phyloP scores from a whole-genome alignment of 768 basidiomycete genomes.

The Asterophora parasitica region DNA sequence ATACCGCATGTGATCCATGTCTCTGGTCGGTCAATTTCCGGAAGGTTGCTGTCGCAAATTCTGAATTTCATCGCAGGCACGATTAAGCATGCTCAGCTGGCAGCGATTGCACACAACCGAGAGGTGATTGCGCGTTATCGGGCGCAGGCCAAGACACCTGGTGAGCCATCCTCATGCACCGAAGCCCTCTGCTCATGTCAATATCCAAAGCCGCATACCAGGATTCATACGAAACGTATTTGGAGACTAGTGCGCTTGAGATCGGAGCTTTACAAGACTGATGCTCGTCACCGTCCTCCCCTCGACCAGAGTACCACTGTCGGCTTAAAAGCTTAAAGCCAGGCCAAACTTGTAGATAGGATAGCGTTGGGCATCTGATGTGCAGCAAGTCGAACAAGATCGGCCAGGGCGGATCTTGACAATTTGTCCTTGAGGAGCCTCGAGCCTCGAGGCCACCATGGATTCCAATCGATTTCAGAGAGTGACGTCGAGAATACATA shows the following conservation, averaged over 20 bases:
- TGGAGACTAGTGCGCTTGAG: slow-evolving; percentile 52
- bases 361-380: no score
- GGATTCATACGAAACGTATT: slow-evolving; percentile 56
- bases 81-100: slow-evolving; percentile 78
- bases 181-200: background rate
- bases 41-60: no score
- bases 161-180: slow-evolving; percentile 30
- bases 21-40: slow-evolving; percentile 51
- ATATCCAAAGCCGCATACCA: slow-evolving; percentile 43
- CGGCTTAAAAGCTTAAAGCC: no score
- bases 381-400: no score
- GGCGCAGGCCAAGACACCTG: slow-evolving; percentile 45
- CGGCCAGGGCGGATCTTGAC: no score
- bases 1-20: slow-evolving; percentile 79
- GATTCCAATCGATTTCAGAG: no score
- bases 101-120: slow-evolving; percentile 71
- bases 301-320: no score
- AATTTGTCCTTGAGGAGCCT: no score
- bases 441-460: no score
- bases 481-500: no score
- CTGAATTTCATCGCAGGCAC: slow-evolving; percentile 50
- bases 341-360: no score
- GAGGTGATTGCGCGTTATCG: slow-evolving; percentile 66
- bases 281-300: slow-evolving; percentile 6
- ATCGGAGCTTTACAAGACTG: slow-evolving; percentile 67